Conservation (phyloP, 192 early-diverging fungal species). For the Entomortierella parvispora region DNA sequence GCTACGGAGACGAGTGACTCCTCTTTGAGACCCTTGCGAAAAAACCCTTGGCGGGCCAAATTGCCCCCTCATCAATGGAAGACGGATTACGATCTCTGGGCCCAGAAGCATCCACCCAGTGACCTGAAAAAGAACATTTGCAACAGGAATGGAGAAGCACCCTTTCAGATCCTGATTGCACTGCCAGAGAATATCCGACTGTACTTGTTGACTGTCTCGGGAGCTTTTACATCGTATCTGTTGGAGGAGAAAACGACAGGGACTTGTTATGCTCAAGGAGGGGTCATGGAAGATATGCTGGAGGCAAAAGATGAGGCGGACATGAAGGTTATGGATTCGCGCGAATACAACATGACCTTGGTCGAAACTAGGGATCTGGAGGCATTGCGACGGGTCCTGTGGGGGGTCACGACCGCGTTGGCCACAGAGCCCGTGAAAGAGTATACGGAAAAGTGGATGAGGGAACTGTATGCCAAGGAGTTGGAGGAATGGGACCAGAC, state of each 20-base stretch:
- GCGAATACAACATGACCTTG: too few relatives aligned
- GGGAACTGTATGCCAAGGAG: not conserved
- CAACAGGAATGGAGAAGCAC: not conserved
- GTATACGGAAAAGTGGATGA: not conserved
- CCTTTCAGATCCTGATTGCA: not conserved
- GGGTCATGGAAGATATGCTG: conserved; percentile 1
- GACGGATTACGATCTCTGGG: conserved; percentile 13
- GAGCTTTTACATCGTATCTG: conserved; percentile 24
- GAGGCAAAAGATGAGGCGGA: too few relatives aligned
- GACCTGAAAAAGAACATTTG: not conserved
- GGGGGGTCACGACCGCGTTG: conserved; percentile 11
- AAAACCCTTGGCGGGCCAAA: not conserved
- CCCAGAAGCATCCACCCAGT: too few relatives aligned
- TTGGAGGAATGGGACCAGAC: conserved; percentile 5
- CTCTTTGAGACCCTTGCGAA: too few relatives aligned
- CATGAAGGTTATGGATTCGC: not conserved
- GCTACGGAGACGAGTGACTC: too few relatives aligned
- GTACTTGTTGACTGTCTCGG: conserved; percentile 16
- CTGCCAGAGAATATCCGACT: conserved; percentile 9
- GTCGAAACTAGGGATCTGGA: conserved; percentile 6
- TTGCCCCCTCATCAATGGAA: not conserved
- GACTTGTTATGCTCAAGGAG: not conserved
- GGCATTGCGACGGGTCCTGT: conserved; percentile 10
- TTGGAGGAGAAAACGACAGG: conserved; percentile 10
- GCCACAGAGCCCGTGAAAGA: conserved; percentile 1